Evolutionary conservation across 345 rosid genomes (phyloP), one percentile per base, ranked within the genome.

Genomic region (Eucalyptus paniculata): DNA sequence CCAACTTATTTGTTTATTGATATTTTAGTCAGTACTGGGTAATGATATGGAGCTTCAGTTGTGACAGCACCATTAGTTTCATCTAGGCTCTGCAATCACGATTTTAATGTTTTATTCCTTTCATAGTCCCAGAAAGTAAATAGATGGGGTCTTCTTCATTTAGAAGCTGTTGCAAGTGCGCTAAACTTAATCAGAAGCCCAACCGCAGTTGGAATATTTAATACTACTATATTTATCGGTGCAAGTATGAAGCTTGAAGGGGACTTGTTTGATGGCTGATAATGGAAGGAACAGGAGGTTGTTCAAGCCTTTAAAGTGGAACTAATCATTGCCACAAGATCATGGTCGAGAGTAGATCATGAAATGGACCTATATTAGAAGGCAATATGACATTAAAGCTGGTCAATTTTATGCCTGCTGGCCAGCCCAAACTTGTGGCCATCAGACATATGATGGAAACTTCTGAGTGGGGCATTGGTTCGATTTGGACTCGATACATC

Each of bases 11-110:
- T 88, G 82, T 89, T 93, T 88, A 51, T 90, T 86, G 69, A 37
- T 86, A 67, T 87, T 87, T 88, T 89, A 89, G 93, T 93, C 91
- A 90, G 87, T 90, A 86, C 88, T 72, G 85, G 60, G 88, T 83
- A 82, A 86, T 86, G 53, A 88, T 47, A 30, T 47, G 34, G 28
- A 89, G 86, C 49, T 67, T 86, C 90, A 83, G 34, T 77, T 77
- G 47, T 37, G 47, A 77, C 17, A 77, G 85, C 85, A 40, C 85
- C 85, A 23, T 40, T 40, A 40, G 85, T 77, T 18, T 34, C 12
- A 24, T 34, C 81, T 34, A 18, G 42, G 81, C 81, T 34, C 42
- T 77, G 85, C 85, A 77, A 77, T 40, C 0, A 5, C 3, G 16
- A 77, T 77, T 40, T 40, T 40, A 15, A 37, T 72, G 45, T 37